Evolutionary conservation across 768 basidiomycete genomes (phyloP), one percentile per base, ranked within the genome.

Genomic region (Boletellus ananiceps): DNA sequence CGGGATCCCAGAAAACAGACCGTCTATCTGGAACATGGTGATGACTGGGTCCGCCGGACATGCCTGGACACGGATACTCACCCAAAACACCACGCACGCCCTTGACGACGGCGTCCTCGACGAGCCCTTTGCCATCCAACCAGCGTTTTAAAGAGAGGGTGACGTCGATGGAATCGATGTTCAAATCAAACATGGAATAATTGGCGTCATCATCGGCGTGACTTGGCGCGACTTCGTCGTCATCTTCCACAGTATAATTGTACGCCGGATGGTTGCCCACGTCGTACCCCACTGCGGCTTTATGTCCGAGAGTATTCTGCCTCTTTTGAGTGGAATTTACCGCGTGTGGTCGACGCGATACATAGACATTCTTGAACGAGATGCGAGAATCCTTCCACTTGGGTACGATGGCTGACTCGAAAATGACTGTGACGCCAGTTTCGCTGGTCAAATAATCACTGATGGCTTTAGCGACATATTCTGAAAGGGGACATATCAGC

Each of bases 331-430:
- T 33, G 13, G 54, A 46, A 8, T 60, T 27, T 5, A 58, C 54
- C 9, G 64, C 51, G 27, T 59, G 52, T 2, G 90, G 87, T 5
- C 92, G 78, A 9, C 92, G 84, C 19, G 93, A 94, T 40, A 99
- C 76, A 59, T 89, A 98, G 38, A 98, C 94, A 57, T 97, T 96
- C 65, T 92, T 92, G 78, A 99, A 95, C 0, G 93, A 93, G 46
- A 99, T 86, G 13, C 87, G 85, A 9, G 93, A 94, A 60, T 94
- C 91, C 54, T 92, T 89, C 93, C 94, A 96, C 66, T 92, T 93
- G 3, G 96, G 95, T 9, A 98, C 94, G 58, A 98, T 94, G 27
- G 96, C 96, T 5, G 90, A 93, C 68, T 99, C 96, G 65, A 97
- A 97, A 46, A 95, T 88, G 57, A 99, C 84, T 13, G 84, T 93